Evolutionary conservation across 805 yeast genomes (phyloP), one percentile per base, ranked within the genome.

Genomic region (Metschnikowia gelsemii): DNA sequence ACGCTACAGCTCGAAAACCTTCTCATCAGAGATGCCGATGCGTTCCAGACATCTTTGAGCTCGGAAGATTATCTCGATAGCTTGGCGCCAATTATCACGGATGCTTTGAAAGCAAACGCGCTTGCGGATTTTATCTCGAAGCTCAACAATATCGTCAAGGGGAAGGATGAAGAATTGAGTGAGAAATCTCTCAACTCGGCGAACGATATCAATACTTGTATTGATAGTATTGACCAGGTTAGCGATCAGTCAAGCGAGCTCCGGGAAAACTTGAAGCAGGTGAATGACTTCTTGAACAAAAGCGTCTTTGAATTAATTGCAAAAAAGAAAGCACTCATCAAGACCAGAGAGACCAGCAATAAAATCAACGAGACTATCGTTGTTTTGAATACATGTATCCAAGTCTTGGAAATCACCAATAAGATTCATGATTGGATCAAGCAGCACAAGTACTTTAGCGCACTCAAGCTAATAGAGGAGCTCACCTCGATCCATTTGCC

Each of bases 401-500:
- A 84, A 49, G 90, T 90, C 8, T 71, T 91, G 41, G 96, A 90
- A 56, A 75, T 85, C 51, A 85, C 95, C 12, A 90, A 89, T 63
- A 85, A 82, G 55, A 86, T 89, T 35, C 87, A 88, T 57, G 90
- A 86, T 28, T 68, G 90, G 56, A 84, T 88, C 46, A 77, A 80
- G 39, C 80, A 79, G 45, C 80, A 80, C 53, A 81, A 82, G 52
- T 87, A 86, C 53, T 90, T 87, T 59, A 85, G 85, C 45, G 97
- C 97, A 0, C 76, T 93, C 52, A 87, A 88, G 60, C 78, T 84
- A 51, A 67, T 89, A 38, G 90, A 88, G 45, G 88, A 82, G 54
- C 68, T 91, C 47, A 80, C 82, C 29, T 76, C 75, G 42, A 70
- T 84, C 30, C 87, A 84, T 51, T 66, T 83, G 33, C 84, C 83